Evolutionary conservation across 306 rosid genomes (phyloP), one percentile per base, ranked within the genome.

Genomic region (Delonix regia): DNA sequence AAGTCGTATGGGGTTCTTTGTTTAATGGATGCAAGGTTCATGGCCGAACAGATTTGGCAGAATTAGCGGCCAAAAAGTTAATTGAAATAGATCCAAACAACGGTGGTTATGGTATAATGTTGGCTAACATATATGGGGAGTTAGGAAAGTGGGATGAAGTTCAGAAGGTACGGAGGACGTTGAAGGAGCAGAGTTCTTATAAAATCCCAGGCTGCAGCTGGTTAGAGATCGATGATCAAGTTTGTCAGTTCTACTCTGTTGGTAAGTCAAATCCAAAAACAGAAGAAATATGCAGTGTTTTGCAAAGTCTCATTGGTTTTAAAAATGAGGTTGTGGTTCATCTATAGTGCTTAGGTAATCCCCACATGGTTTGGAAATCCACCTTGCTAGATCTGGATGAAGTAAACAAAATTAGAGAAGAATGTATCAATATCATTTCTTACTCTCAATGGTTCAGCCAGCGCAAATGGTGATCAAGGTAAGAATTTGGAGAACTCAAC

Each of bases 1-100:
- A 89, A 81, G 98, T 87, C n/a, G 84, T 93, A 39, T 91, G 98
- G 98, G 94, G 91, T 72, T 93, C 98, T 78, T 75, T 93, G 75
- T 83, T 91, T 28, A 93, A 91, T 66, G 92, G 91, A 65, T 91
- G 95, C 70, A 93, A 88, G 76, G 86, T 91, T 69, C 81, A 91
- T 73, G 88, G 97, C n/a, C 85, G 85, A 7, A 66, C 61, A 6
- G 95, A 91, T 78, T 85, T 91, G 66, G 97, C 95, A 16, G 93
- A 93, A 81, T 73, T 84, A 30, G 83, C 92, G 3, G 88, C 94
- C 41, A 84, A 83, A 45, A 93, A 86, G 28, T 78, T 93, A 33
- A 53, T 89, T 30, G 92, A 87, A 78, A 82, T 87, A 33, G 88
- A 88, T 84, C 98, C 98, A 55, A 42, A 78, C 22, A 93, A 93